phyloP scores from a whole-genome alignment of 2,329 filamentous ascomycete genomes.

The Purpureocillium lavendulum region DNA sequence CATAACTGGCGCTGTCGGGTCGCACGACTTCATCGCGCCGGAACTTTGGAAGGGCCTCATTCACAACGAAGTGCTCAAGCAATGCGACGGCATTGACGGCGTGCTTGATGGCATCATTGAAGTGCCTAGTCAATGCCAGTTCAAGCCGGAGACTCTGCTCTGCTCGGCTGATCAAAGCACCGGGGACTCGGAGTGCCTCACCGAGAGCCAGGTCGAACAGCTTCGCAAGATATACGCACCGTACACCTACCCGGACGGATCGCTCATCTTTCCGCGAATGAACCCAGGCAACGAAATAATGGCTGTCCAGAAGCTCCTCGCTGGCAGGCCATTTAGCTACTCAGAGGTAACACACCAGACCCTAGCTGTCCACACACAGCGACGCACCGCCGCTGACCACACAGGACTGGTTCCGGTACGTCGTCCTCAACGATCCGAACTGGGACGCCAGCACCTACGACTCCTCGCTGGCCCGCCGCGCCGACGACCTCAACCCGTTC shows the following conservation, averaged over 20 bases:
- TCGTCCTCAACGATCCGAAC: constrained; percentile 27
- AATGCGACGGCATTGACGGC: constrained; percentile 43
- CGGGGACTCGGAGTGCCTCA: constrained; percentile 28
- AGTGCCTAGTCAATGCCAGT: constrained; percentile 32
- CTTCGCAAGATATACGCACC: constrained; percentile 22
- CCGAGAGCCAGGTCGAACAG: constrained; percentile 28
- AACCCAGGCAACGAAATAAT: constrained; percentile 38
- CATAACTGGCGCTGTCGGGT: constrained; percentile 23
- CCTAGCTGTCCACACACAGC: too few relatives aligned
- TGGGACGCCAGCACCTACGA: constrained; percentile 26
- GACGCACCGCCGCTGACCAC: not conserved
- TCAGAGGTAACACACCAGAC: constrained; percentile 13
- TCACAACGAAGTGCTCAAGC: constrained; percentile 18
- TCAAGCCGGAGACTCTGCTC: constrained; percentile 31
- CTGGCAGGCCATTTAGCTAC: constrained; percentile 12
- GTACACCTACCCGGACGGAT: constrained; percentile 16
- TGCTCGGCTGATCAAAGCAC: constrained; percentile 21
- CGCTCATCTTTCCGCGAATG: constrained; percentile 32
- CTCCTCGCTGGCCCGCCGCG: constrained; percentile 30
- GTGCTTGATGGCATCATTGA: constrained; percentile 39
- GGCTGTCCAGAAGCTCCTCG: constrained; percentile 26
- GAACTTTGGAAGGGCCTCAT: constrained; percentile 13
- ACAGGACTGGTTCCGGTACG: constrained; percentile 27
- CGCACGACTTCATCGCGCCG: constrained; percentile 16
- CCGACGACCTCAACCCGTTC: constrained; percentile 24